phyloP scores from a whole-genome alignment of 148 eudicot genomes.

The Camellia lanceoleosa region DNA sequence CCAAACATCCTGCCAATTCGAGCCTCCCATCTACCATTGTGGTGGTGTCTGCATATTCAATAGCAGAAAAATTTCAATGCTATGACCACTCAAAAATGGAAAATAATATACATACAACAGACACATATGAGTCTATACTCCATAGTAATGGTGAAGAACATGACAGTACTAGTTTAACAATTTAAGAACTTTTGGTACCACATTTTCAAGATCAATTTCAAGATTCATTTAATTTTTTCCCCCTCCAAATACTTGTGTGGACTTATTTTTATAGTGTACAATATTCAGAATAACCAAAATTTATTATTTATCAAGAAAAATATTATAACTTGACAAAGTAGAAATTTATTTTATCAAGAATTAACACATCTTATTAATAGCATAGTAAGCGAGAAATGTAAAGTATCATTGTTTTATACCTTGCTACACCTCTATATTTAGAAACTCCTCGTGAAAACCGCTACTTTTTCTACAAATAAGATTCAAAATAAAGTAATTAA shows the following conservation, averaged over 20 bases:
- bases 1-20: constrained; percentile 92
- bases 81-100: background rate
- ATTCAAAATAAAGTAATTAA: background rate
- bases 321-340: constrained; percentile 49
- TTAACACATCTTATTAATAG: no score
- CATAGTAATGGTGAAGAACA: background rate
- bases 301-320: no score
- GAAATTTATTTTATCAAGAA: no score
- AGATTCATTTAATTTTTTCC: background rate
- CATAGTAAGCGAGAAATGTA: no score
- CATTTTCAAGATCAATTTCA: background rate
- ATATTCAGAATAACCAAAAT: background rate
- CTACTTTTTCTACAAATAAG: constrained; percentile 66
- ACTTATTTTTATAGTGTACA: no score
- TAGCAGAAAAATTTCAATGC: constrained; percentile 5
- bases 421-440: constrained; percentile 90
- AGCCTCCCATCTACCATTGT: constrained; percentile 98
- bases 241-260: background rate
- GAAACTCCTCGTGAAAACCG: constrained; percentile 90
- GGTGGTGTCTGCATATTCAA: constrained; percentile 62
- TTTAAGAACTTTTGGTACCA: no score
- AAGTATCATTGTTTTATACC: constrained; percentile 36
- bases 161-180: background rate
- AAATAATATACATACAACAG: background rate
- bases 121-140: background rate